Base-by-base conservation (phyloP, 768 basidiomycete species). In the Agrocybe praecox region DNA sequence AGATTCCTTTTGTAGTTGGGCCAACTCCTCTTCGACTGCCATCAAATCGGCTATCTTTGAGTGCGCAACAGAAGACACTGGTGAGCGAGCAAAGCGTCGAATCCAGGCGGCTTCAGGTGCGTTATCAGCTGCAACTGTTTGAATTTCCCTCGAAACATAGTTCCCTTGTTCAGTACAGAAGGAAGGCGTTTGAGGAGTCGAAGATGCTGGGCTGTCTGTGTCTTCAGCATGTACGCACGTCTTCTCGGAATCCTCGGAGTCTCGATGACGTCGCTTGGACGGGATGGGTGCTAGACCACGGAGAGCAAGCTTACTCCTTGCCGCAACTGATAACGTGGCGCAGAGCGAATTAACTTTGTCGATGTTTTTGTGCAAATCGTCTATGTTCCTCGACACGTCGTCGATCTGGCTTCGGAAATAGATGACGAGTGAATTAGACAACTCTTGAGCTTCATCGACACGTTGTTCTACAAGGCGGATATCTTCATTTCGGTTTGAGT, bases 171-270 rank as follows among this genome's bases (percentile, higher is more conserved):
- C 26, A 9, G 26, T 29, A 29, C 9, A 9, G 26, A 29, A 9
- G 26, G 26, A 29, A 29, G 9, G 26, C 9, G 22, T 46, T 23
- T 10, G 52, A 45, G 46, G 18, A 8, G 51, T 47, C 8, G 58
- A 42, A 33, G 55, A 55, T 12, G 55, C 42, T 17, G 42, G 42
- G 12, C 34, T 33, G 12, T 46, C 51, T 24, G 55, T 55, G 12
- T 59, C 58, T 15, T 68, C 62, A 15, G 56, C 23, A 19, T 70
- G 71, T 7, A 87, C 83, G 17, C 77, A 77, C 0, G 87, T 89
- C 21, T 65, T 65, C 52, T 85, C 80, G 1, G 88, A 89, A 66
- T 88, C 87, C 64, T 83, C 81, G n/a, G 88, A 89, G 47, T 82
- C 86, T 52, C 86, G 79, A 14, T 81, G 76, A 1, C 74, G 72